A percentile compares a stretch with the other conserved stretches of the same genome.
phyloP scores from a whole-genome alignment of 495 filamentous ascomycete genomes.

The Tetracladium setigerum region DNA sequence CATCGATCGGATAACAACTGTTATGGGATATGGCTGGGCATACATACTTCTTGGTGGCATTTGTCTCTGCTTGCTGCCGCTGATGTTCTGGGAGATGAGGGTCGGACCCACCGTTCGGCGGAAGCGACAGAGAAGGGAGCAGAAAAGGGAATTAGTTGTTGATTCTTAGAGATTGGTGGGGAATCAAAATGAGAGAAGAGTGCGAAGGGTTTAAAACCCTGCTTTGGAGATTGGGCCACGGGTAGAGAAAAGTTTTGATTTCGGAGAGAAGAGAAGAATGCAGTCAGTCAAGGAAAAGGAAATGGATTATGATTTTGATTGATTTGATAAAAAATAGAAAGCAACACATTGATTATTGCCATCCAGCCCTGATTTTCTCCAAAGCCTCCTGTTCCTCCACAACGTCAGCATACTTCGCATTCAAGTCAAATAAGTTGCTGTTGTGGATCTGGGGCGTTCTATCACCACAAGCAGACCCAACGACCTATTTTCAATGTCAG shows the following conservation, averaged over 20 bases:
- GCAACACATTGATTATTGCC: slow-evolving; percentile 5
- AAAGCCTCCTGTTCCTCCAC: slow-evolving; percentile 27
- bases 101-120: background rate
- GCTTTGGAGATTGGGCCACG: too few relatives aligned
- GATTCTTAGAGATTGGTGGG: too few relatives aligned
- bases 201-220: too few relatives aligned
- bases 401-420: slow-evolving; percentile 31
- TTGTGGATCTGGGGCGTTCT: slow-evolving; percentile 27
- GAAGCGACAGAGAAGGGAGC: too few relatives aligned
- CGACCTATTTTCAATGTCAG: slow-evolving; percentile 19
- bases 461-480: slow-evolving; percentile 29
- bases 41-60: background rate
- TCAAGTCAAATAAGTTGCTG: slow-evolving; percentile 29
- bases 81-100: background rate
- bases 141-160: too few relatives aligned
- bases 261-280: too few relatives aligned
- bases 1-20: background rate
- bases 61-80: background rate
- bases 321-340: too few relatives aligned
- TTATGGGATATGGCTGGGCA: background rate
- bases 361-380: slow-evolving; percentile 24
- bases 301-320: too few relatives aligned
- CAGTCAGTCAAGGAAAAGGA: too few relatives aligned
- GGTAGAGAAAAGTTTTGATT: too few relatives aligned
- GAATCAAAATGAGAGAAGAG: too few relatives aligned